These are phyloP conservation scores for Carex littledalei DNA, from an alignment of 176 grass and related monocot genomes.

Conservation along the genomic window DNA sequence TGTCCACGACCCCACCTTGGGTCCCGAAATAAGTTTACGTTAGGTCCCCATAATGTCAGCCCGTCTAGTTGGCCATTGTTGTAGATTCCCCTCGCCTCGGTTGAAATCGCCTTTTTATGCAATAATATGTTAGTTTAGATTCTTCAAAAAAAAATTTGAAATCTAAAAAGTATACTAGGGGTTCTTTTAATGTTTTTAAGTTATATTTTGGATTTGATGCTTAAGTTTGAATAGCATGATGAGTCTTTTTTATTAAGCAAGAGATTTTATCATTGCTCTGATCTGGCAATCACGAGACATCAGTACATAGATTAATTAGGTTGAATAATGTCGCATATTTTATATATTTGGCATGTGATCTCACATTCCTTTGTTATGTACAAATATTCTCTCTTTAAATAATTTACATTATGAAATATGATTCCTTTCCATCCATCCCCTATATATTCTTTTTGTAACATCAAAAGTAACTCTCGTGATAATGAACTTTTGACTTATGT, in stretches of 20 bases:
- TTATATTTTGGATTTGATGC: not conserved
- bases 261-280: not conserved
- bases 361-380: not conserved
- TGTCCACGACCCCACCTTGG: slow-evolving; percentile 87
- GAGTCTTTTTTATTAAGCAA: not conserved
- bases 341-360: not conserved
- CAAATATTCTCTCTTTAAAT: not conserved
- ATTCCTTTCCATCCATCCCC: not conserved
- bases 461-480: not conserved
- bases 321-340: not conserved
- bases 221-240: not conserved
- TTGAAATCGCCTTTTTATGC: slow-evolving; percentile 61
- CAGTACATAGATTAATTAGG: not conserved
- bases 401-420: not conserved
- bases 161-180: not conserved
- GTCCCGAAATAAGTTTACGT: slow-evolving; percentile 84
- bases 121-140: not conserved
- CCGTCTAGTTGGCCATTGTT: slow-evolving; percentile 83
- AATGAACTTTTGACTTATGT: not conserved
- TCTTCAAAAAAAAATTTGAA: not conserved
- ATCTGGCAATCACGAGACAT: not conserved
- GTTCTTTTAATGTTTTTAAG: not conserved
- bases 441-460: not conserved
- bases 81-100: slow-evolving; percentile 64
- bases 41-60: slow-evolving; percentile 82